These are phyloP conservation scores for Phaffia australis DNA, from an alignment of 768 basidiomycete genomes.

Conservation along the genomic window DNA sequence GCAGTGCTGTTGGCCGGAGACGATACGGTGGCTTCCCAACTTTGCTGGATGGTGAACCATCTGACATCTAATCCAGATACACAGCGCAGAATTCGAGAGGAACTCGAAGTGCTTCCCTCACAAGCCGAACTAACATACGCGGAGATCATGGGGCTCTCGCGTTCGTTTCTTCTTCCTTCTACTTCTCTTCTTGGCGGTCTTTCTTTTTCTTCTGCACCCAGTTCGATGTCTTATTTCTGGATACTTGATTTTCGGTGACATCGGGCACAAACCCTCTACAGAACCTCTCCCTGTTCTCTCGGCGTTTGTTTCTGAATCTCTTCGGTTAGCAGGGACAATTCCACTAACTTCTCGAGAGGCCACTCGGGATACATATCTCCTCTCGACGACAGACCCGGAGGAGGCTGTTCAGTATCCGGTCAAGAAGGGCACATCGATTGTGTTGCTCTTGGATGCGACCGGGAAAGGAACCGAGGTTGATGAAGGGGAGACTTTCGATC, in stretches of 20 bases:
- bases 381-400: not conserved
- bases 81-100: not conserved
- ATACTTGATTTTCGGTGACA: too few species aligned
- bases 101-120: not conserved
- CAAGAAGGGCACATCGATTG: not conserved
- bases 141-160: not conserved
- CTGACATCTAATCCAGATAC: not conserved
- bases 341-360: slow-evolving; percentile 6
- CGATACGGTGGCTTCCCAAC: slow-evolving; percentile 5
- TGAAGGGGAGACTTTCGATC: not conserved
- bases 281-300: slow-evolving; percentile 1
- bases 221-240: not conserved
- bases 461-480: not conserved
- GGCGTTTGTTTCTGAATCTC: slow-evolving; percentile 1
- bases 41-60: slow-evolving; percentile 7
- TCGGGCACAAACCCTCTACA: not conserved
- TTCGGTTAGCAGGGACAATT: slow-evolving; percentile 2
- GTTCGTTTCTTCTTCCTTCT: not conserved
- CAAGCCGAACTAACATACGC: not conserved
- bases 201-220: not conserved
- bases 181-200: not conserved
- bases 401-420: not conserved
- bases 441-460: not conserved
- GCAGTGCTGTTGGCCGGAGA: slow-evolving; percentile 5
- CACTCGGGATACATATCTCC: slow-evolving; percentile 1